Evolutionary conservation across 192 early-diverging fungal genomes (phyloP).

Genomic region (Gigaspora rosea): DNA sequence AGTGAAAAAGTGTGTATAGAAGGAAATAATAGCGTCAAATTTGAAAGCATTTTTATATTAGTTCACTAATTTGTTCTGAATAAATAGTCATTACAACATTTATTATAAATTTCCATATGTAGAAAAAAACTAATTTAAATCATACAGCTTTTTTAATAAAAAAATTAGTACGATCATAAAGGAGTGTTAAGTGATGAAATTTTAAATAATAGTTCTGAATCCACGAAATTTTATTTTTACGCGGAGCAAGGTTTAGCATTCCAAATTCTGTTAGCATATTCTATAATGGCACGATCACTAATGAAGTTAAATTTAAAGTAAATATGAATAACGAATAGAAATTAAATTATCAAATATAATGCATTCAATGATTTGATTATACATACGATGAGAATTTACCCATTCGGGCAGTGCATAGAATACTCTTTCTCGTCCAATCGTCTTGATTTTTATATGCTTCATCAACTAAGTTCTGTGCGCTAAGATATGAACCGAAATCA

Average conservation of each 20-base stretch:
- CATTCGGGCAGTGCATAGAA: slow-evolving; percentile 89
- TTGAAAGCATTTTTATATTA: too few species aligned
- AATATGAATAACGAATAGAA: slow-evolving; percentile 12
- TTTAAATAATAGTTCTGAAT: too few species aligned
- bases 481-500: slow-evolving; percentile 86
- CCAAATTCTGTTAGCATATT: slow-evolving; percentile 95
- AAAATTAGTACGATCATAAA: too few species aligned
- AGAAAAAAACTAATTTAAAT: too few species aligned
- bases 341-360: slow-evolving; percentile 30
- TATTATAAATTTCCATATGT: too few species aligned
- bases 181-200: too few species aligned
- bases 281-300: slow-evolving; percentile 80
- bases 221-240: neutral
- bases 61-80: too few species aligned
- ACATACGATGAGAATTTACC: slow-evolving; percentile 85
- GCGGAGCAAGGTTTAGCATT: neutral
- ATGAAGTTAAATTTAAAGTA: neutral
- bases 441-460: slow-evolving; percentile 79
- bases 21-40: too few species aligned
- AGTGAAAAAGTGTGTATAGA: too few species aligned
- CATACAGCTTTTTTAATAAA: too few species aligned
- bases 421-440: slow-evolving; percentile 88
- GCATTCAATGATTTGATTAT: neutral
- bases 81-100: too few species aligned
- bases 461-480: slow-evolving; percentile 81